Evolutionary conservation across 2,329 filamentous ascomycete genomes (phyloP).

Genomic region (Pseudogymnoascus sp.): DNA sequence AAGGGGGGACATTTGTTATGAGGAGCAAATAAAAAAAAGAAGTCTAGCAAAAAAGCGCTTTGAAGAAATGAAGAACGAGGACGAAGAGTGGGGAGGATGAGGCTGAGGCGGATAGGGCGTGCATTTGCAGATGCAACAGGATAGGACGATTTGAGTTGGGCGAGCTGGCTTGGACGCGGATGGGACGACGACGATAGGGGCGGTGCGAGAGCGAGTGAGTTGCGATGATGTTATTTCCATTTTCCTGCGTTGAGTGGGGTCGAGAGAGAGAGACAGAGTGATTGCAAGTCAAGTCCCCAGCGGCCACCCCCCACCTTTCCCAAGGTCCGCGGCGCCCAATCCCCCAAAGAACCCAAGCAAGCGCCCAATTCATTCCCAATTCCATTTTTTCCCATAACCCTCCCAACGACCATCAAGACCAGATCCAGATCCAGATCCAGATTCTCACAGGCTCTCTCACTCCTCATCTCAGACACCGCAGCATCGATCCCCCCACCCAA

Average conservation of each 20-base stretch:
- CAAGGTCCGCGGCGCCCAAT: not conserved
- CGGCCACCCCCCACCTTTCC: not conserved
- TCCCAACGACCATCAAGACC: not conserved
- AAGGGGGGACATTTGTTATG: not conserved
- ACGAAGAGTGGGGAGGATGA: not conserved
- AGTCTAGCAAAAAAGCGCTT: not conserved
- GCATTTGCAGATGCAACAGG: not conserved
- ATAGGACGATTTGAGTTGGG: not conserved
- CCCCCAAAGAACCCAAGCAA: not conserved
- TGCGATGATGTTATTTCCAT: not conserved
- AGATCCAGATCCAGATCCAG: not conserved
- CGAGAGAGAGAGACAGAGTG: not conserved
- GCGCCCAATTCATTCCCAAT: not conserved
- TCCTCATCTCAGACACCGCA: not conserved
- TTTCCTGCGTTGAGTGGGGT: not conserved
- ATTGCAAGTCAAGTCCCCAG: not conserved
- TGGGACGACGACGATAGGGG: not conserved
- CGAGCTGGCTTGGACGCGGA: not conserved
- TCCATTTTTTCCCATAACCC: not conserved
- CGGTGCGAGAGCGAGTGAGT: not conserved
- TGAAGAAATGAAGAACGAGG: not conserved
- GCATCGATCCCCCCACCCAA: not conserved
- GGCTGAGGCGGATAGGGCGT: not conserved
- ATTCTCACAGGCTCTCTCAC: not conserved
- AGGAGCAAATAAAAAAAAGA: not conserved